A percentile compares a stretch with the other conserved stretches of the same genome.
Evolutionary conservation across 2,329 filamentous ascomycete genomes (phyloP).

Genomic region (Sporothrix pseudoabietina): DNA sequence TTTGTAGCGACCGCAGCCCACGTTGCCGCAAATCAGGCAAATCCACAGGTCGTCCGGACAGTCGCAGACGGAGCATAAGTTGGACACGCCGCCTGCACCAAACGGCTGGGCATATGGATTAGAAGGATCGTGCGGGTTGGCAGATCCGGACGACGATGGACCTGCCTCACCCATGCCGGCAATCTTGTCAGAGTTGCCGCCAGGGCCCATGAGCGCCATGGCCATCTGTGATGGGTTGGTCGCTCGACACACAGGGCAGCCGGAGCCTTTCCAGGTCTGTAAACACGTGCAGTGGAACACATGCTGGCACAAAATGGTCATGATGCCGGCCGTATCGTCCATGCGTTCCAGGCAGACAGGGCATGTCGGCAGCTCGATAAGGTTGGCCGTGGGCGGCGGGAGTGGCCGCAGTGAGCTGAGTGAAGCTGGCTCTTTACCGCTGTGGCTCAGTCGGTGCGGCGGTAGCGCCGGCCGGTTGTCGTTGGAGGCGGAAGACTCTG

Average conservation of each 20-base stretch:
- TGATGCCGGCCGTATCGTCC: slow-evolving; percentile 92
- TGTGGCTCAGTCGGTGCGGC: slow-evolving; percentile 22
- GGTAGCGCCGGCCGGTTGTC: slow-evolving; percentile 11
- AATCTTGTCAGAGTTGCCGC: not conserved
- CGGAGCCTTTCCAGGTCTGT: slow-evolving; percentile 92
- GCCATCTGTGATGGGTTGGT: slow-evolving; percentile 56
- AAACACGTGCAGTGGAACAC: slow-evolving; percentile 97
- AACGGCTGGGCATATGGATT: slow-evolving; percentile 60
- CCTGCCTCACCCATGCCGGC: slow-evolving; percentile 17
- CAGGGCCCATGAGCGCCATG: not conserved
- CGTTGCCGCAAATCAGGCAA: slow-evolving; percentile 87
- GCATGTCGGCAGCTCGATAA: slow-evolving; percentile 91
- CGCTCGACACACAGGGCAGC: slow-evolving; percentile 92
- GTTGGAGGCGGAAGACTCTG: not conserved
- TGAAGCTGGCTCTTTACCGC: slow-evolving; percentile 17
- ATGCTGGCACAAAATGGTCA: slow-evolving; percentile 96
- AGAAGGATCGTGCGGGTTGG: slow-evolving; percentile 45
- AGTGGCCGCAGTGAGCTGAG: slow-evolving; percentile 59
- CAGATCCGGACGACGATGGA: slow-evolving; percentile 15
- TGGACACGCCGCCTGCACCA: slow-evolving; percentile 59
- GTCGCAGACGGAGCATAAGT: slow-evolving; percentile 80
- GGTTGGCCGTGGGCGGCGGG: slow-evolving; percentile 71
- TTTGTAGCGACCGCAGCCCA: slow-evolving; percentile 94
- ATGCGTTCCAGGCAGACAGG: slow-evolving; percentile 96
- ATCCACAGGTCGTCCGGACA: slow-evolving; percentile 87